Percentiles rank a stretch among this genome's conserved stretches.
Conservation (phyloP, 768 basidiomycete species). For the Lentinula detonsa region DNA sequence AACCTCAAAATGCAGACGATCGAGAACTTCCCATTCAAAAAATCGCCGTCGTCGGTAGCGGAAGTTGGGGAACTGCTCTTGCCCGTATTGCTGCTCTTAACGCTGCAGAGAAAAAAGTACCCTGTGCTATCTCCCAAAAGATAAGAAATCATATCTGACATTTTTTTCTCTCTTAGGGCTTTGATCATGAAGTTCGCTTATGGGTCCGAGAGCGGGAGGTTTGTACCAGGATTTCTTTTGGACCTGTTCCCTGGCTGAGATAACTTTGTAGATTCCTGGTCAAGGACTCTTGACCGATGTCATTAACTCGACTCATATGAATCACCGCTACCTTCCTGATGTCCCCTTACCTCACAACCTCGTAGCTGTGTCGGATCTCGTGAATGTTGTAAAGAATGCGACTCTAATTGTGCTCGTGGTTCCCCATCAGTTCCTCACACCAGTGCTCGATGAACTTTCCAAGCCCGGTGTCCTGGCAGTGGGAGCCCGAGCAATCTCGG, state of each 20-base stretch:
- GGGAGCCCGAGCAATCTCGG: constrained; percentile 9
- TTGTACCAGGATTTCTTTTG: not conserved
- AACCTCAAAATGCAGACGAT: constrained; percentile 7
- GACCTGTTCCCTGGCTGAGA: not conserved
- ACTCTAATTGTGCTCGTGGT: constrained; percentile 9
- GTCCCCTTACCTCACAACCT: constrained; percentile 10
- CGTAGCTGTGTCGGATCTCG: constrained; percentile 7
- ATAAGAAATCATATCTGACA: not conserved
- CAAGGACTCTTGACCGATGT: constrained; percentile 9
- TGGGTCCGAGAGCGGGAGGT: constrained; percentile 13
- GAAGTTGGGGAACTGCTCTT: constrained; percentile 11
- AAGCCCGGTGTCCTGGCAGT: constrained; percentile 7
- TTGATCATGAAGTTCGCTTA: constrained; percentile 11
- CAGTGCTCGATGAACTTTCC: constrained; percentile 6
- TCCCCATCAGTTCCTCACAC: constrained; percentile 11
- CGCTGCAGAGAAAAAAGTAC: not conserved
- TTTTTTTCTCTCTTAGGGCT: not conserved
- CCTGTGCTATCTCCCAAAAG: not conserved
- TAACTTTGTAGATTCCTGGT: constrained; percentile 6
- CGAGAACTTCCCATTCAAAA: constrained; percentile 6
- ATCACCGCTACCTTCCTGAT: constrained; percentile 10
- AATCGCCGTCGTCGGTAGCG: constrained; percentile 10
- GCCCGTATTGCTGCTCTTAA: constrained; percentile 10
- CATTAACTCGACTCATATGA: constrained; percentile 8
- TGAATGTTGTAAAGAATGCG: constrained; percentile 7